Evolutionary conservation across 345 rosid genomes (phyloP).

Genomic region (Eucalyptus polybractea): DNA sequence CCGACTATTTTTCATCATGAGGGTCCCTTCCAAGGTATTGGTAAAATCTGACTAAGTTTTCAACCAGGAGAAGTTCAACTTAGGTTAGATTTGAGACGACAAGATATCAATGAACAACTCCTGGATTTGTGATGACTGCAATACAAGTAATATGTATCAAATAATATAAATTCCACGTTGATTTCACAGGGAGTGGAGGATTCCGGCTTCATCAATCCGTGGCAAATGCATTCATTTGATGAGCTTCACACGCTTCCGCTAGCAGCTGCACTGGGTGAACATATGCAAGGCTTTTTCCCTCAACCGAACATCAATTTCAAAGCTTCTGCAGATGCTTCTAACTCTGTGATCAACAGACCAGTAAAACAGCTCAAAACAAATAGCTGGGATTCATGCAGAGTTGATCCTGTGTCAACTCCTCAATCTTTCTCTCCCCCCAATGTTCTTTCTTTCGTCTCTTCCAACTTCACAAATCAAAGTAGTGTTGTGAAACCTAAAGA

Average conservation of each 20-base stretch:
- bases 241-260: constrained; percentile 17
- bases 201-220: constrained; percentile 25
- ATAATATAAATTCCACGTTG: background rate
- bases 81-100: background rate
- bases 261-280: constrained; percentile 32
- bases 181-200: constrained; percentile 38
- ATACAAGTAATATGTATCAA: background rate
- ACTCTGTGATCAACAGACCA: constrained; percentile 6
- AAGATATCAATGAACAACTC: background rate
- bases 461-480: constrained; percentile 11
- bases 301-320: constrained; percentile 1
- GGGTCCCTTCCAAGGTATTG: background rate
- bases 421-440: constrained; percentile 11
- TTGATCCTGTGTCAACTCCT: constrained; percentile 1
- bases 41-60: background rate
- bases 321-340: background rate
- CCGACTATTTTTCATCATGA: background rate
- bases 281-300: constrained; percentile 6
- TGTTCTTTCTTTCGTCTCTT: constrained; percentile 9
- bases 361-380: constrained; percentile 27
- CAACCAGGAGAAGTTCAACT: background rate
- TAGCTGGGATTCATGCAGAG: constrained; percentile 8
- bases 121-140: background rate
- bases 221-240: constrained; percentile 34
- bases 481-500: constrained; percentile 28